Evolutionary conservation across 2,329 filamentous ascomycete species (phyloP).

Genomic region (Phialocephala subalpina): DNA sequence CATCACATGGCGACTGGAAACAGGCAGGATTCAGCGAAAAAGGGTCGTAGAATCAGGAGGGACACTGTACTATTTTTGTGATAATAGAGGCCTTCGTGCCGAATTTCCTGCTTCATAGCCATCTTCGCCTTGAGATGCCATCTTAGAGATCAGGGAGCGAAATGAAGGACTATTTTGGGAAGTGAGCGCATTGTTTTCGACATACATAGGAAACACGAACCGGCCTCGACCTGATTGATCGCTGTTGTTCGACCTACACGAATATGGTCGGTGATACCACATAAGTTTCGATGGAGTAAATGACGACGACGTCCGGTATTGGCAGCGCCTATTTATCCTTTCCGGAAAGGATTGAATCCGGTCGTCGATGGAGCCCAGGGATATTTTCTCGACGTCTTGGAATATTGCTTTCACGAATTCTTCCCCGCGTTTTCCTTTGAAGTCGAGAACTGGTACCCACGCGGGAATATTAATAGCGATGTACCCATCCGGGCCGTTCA

Average conservation of each 20-base stretch:
- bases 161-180: neutral
- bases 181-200: neutral
- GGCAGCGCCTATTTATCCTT: constrained; percentile 1
- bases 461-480: constrained; percentile 7
- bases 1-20: constrained; percentile 65
- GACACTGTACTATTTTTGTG: constrained; percentile 39
- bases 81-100: constrained; percentile 32
- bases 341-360: neutral
- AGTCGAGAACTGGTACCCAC: constrained; percentile 2
- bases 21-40: constrained; percentile 55
- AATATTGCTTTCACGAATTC: constrained; percentile 5
- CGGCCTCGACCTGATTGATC: constrained; percentile 7
- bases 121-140: constrained; percentile 1
- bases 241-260: constrained; percentile 7
- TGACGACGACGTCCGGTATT: constrained; percentile 1
- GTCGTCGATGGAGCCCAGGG: neutral
- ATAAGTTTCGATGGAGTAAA: constrained; percentile 3
- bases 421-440: neutral
- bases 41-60: constrained; percentile 29
- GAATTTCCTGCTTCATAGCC: constrained; percentile 13
- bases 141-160: neutral
- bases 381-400: neutral
- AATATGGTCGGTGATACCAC: neutral
- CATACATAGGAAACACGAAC: neutral
- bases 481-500: constrained; percentile 1